A percentile compares a stretch with the other conserved stretches of the same genome.
Conservation (phyloP, 352 stramenopile species). For the Hyaloperonospora brassicae region DNA sequence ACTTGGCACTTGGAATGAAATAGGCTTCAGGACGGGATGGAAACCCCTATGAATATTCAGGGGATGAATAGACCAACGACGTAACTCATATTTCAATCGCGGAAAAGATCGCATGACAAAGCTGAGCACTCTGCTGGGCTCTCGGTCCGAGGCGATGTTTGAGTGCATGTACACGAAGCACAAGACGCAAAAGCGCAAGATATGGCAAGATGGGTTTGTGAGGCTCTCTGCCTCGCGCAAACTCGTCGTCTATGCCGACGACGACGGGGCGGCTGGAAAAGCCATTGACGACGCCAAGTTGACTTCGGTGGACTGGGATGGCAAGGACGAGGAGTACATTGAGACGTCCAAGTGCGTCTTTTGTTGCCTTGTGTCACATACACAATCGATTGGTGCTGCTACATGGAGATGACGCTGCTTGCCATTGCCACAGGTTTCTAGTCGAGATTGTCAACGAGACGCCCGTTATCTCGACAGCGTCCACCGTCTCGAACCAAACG, state of each 20-base stretch:
- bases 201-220: conserved; percentile 74
- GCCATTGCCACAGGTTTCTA: conserved; percentile 39
- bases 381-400: no score
- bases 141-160: conserved; percentile 37
- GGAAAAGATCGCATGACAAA: conserved; percentile 34
- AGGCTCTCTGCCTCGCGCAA: conserved; percentile 40
- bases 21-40: no score
- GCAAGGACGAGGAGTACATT: conserved; percentile 57
- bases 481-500: conserved; percentile 2
- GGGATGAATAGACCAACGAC: no score
- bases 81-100: neutral
- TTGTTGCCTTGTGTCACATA: neutral
- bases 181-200: conserved; percentile 83
- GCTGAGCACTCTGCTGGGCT: conserved; percentile 42
- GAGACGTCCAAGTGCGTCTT: conserved; percentile 41
- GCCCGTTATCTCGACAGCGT: conserved; percentile 22
- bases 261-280: conserved; percentile 29
- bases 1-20: no score
- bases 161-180: conserved; percentile 86
- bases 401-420: neutral
- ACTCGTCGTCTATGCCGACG: conserved; percentile 56
- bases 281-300: conserved; percentile 55
- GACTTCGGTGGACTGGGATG: conserved; percentile 41
- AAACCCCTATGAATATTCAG: no score
- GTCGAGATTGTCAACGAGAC: conserved; percentile 65